Base-by-base conservation (phyloP, 2,329 filamentous ascomycete species). In the Parascedosporium putredinis region DNA sequence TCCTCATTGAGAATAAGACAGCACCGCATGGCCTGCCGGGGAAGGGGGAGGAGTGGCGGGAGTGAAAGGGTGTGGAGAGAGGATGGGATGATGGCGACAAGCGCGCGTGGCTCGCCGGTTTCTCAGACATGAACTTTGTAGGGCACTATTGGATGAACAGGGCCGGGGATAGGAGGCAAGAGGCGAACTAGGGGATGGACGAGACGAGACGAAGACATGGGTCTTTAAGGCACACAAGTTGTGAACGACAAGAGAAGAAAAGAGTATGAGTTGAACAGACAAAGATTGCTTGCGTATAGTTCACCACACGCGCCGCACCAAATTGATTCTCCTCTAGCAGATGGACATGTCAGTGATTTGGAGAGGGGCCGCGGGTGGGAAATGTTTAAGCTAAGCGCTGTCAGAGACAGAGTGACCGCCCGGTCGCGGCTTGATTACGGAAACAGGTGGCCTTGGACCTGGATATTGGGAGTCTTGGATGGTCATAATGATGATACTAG, bases 61-160 rank as follows among this genome's bases (percentile, higher is more conserved):
- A n/a, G n/a, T n/a, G 27, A 31, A 16, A 9, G 33, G 38, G 38
- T 42, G 38, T 42, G 38, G 38, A n/a, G n/a, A n/a, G n/a, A n/a
- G n/a, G 38, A 24, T 42, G 38, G 38, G 38, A 42, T 42, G 38
- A 42, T 18, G 38, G 38, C 18, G 38, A 42, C 8, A 20, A 16
- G 2, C 38, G 38, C 20, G 10, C 20, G 20, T 42, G n/a, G n/a
- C n/a, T n/a, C 38, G 16, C 20, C 38, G 20, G n/a, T n/a, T 42
- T 42, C 27, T 42, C 38, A 42, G 38, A 20, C 23, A 42, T 20
- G 38, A n/a, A n/a, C n/a, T n/a, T n/a, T 42, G 20, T 20, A 24
- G 18, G 38, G 38, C n/a, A 42, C 38, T 10, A 42, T 42, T 42
- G 38, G 38, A 42, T 42, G 38, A 42, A 42, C 38, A 42, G 38